Percentiles rank a stretch among this genome's conserved stretches.
Conservation (phyloP, 495 filamentous ascomycete genomes). For the Penicillium verhagenii region DNA sequence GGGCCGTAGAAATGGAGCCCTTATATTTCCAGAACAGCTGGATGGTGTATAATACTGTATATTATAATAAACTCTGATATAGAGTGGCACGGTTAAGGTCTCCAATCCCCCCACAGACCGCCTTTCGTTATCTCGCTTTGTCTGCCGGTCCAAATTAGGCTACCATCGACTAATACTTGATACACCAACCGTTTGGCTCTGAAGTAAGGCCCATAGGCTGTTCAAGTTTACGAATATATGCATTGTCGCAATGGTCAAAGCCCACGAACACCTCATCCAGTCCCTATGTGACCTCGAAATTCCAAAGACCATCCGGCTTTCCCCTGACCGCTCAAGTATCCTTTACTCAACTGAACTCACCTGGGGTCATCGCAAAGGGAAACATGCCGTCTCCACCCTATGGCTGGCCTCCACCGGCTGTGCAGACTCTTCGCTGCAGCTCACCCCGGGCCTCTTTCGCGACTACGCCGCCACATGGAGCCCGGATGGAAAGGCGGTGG, state of each 20-base stretch:
- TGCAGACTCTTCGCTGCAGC: slow-evolving; percentile 19
- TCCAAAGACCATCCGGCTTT: slow-evolving; percentile 20
- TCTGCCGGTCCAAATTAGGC: too few species aligned
- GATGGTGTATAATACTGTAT: too few species aligned
- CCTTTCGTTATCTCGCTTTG: too few species aligned
- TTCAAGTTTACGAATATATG: too few species aligned
- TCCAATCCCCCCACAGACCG: too few species aligned
- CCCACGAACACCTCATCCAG: slow-evolving; percentile 7
- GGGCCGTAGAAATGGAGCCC: too few species aligned
- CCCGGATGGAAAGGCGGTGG: slow-evolving; percentile 20
- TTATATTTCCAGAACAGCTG: too few species aligned
- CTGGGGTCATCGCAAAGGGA: slow-evolving; percentile 12
- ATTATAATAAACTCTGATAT: too few species aligned
- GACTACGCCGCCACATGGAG: slow-evolving; percentile 21
- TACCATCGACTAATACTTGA: too few species aligned
- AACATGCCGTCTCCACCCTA: slow-evolving; percentile 17
- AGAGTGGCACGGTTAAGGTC: too few species aligned
- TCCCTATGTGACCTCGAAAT: slow-evolving; percentile 24
- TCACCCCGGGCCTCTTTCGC: slow-evolving; percentile 24
- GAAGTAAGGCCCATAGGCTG: too few species aligned
- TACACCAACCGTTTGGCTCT: too few species aligned
- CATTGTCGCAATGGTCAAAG: background rate
- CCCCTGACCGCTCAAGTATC: slow-evolving; percentile 15
- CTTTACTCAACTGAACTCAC: slow-evolving; percentile 21
- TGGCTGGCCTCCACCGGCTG: slow-evolving; percentile 21